phyloP scores from a whole-genome alignment of 352 stramenopile species.

The Phytophthora pisi region DNA sequence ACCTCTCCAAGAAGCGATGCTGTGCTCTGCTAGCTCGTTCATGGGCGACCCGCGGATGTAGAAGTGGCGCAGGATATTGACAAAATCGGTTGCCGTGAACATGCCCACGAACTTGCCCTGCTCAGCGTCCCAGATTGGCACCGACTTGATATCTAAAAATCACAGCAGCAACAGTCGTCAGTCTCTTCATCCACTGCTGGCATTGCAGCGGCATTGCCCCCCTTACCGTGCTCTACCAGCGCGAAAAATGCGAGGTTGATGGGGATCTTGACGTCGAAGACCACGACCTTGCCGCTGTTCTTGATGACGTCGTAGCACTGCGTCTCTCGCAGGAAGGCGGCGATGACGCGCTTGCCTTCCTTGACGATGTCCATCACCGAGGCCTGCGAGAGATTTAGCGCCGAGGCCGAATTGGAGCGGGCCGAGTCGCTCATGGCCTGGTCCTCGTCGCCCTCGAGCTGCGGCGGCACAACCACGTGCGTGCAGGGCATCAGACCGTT shows the following conservation, averaged over 20 bases:
- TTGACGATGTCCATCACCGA: slow-evolving; percentile 73
- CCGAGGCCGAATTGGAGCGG: slow-evolving; percentile 24
- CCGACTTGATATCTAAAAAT: slow-evolving; percentile 95
- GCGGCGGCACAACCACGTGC: slow-evolving; percentile 19
- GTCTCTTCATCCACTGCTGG: background rate
- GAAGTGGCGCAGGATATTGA: slow-evolving; percentile 97
- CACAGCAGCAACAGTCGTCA: slow-evolving; percentile 14
- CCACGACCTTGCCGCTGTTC: slow-evolving; percentile 96
- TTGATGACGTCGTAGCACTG: slow-evolving; percentile 97
- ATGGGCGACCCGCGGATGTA: slow-evolving; percentile 92
- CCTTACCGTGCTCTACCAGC: slow-evolving; percentile 97
- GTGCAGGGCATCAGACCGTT: slow-evolving; percentile 30
- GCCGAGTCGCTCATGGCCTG: slow-evolving; percentile 37
- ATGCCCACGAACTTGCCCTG: slow-evolving; percentile 96
- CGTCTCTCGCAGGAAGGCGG: slow-evolving; percentile 87
- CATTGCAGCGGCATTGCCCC: no score
- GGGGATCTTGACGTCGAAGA: slow-evolving; percentile 99
- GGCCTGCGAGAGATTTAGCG: slow-evolving; percentile 52
- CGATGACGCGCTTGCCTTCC: slow-evolving; percentile 84
- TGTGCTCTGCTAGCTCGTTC: slow-evolving; percentile 86
- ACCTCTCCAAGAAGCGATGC: slow-evolving; percentile 87
- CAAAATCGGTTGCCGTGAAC: slow-evolving; percentile 98
- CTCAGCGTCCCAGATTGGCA: slow-evolving; percentile 96
- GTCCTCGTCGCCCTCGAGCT: slow-evolving; percentile 39
- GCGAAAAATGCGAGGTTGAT: slow-evolving; percentile 99